Conservation (phyloP, 2,329 filamentous ascomycete genomes). For the Xylaria arbuscula region DNA sequence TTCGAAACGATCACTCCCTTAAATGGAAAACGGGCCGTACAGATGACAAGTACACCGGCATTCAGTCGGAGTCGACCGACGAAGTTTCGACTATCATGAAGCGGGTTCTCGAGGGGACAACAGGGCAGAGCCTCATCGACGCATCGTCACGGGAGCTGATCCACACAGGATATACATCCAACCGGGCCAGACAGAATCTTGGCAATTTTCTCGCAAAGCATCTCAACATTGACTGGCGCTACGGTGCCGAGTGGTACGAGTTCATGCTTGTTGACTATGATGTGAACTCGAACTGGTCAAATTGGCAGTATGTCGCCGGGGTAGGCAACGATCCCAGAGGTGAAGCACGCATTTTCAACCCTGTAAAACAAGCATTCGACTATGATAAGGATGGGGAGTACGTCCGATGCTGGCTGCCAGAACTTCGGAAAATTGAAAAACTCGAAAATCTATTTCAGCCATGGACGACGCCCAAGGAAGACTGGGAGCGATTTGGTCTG, state of each 20-base stretch:
- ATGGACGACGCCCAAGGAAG: slow-evolving; percentile 70
- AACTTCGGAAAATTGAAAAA: slow-evolving; percentile 66
- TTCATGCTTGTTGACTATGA: slow-evolving; percentile 80
- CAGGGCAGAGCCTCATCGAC: slow-evolving; percentile 81
- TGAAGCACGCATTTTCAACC: slow-evolving; percentile 80
- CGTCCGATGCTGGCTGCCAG: slow-evolving; percentile 78
- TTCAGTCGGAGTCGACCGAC: slow-evolving; percentile 56
- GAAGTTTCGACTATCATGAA: slow-evolving; percentile 62
- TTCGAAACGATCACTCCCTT: slow-evolving; percentile 60
- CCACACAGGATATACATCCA: slow-evolving; percentile 81
- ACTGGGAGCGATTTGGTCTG: slow-evolving; percentile 67
- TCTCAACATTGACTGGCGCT: slow-evolving; percentile 79
- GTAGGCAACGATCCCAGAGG: slow-evolving; percentile 83
- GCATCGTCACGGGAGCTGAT: slow-evolving; percentile 79
- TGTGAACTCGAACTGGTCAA: slow-evolving; percentile 80
- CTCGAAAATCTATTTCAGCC: slow-evolving; percentile 74
- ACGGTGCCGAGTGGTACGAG: slow-evolving; percentile 87
- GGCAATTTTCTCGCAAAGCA: slow-evolving; percentile 80
- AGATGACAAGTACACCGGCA: slow-evolving; percentile 41
- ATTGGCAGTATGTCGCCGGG: slow-evolving; percentile 84
- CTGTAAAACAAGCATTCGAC: slow-evolving; percentile 81
- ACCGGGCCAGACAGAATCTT: slow-evolving; percentile 80
- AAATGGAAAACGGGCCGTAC: slow-evolving; percentile 62
- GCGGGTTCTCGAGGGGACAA: slow-evolving; percentile 73
- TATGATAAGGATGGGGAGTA: slow-evolving; percentile 78